phyloP scores from a whole-genome alignment of 192 early-diverging fungal species.

The Rhizophagus clarus region DNA sequence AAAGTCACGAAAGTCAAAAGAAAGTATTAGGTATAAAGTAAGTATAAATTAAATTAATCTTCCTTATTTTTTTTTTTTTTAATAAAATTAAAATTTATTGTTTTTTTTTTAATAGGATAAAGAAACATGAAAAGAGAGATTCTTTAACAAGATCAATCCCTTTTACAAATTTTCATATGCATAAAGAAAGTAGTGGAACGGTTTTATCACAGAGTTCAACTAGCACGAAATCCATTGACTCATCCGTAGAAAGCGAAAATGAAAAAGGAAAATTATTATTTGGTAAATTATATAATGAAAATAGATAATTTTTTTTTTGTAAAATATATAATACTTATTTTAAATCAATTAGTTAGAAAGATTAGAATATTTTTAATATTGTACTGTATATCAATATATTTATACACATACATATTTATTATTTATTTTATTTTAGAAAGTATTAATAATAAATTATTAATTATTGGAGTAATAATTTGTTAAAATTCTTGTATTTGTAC shows the following conservation, averaged over 20 bases:
- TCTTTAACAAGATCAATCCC: neutral
- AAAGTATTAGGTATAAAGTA: neutral
- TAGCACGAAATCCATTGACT: neutral
- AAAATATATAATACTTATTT: no score
- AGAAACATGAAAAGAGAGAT: neutral
- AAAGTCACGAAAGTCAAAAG: constrained; percentile 14
- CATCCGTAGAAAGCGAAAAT: neutral
- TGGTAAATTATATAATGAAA: constrained; percentile 16
- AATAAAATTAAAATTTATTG: neutral
- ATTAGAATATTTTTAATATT: no score
- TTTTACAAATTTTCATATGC: neutral
- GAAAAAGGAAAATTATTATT: constrained; percentile 19
- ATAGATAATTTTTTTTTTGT: neutral
- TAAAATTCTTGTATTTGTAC: no score
- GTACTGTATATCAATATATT: no score
- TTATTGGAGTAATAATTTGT: no score
- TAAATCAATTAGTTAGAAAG: no score
- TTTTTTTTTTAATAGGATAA: neutral
- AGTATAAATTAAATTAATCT: neutral
- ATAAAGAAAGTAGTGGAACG: no score
- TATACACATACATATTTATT: no score
- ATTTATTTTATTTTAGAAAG: no score
- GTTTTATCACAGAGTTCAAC: neutral
- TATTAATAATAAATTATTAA: no score
- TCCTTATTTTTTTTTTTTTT: neutral